phyloP scores from a whole-genome alignment of 177 flowering plant genomes.

The Tripterygium wilfordii region DNA sequence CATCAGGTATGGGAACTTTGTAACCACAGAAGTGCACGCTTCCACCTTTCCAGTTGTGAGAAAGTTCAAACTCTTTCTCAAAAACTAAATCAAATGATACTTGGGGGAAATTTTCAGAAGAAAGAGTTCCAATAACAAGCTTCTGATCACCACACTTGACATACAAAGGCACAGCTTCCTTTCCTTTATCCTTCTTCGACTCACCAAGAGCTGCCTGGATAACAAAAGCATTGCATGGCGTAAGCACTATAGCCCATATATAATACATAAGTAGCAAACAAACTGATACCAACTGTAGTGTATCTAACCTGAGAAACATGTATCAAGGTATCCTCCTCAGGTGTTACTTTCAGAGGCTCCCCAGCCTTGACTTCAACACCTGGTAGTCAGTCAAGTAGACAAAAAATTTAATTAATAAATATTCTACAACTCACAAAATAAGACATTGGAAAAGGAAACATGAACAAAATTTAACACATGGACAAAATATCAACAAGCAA shows the following conservation, averaged over 20 bases:
- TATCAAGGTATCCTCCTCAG: slow-evolving; percentile 13
- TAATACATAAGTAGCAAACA: background rate
- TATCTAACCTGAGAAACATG: slow-evolving; percentile 46
- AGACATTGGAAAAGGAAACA: background rate
- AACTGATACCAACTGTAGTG: background rate
- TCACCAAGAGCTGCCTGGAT: slow-evolving; percentile 65
- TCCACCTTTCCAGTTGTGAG: slow-evolving; percentile 73
- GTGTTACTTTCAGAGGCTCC: slow-evolving; percentile 19
- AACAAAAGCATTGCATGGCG: background rate
- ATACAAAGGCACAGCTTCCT: slow-evolving; percentile 30
- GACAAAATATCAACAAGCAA: too few relatives aligned
- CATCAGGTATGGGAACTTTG: slow-evolving; percentile 17
- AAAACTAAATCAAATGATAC: slow-evolving; percentile 52
- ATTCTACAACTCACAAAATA: background rate
- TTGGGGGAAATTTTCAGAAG: slow-evolving; percentile 44
- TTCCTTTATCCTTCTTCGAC: slow-evolving; percentile 42
- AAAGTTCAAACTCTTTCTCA: slow-evolving; percentile 71
- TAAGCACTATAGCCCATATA: background rate
- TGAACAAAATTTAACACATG: too few relatives aligned
- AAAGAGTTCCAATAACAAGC: slow-evolving; percentile 57
- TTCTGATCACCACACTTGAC: slow-evolving; percentile 42
- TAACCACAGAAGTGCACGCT: slow-evolving; percentile 67
- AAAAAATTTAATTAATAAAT: background rate
- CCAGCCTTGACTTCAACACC: slow-evolving; percentile 61
- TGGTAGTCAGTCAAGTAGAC: slow-evolving; percentile 3